Conservation (phyloP, 768 basidiomycete genomes). For the Boletellus ananas region DNA sequence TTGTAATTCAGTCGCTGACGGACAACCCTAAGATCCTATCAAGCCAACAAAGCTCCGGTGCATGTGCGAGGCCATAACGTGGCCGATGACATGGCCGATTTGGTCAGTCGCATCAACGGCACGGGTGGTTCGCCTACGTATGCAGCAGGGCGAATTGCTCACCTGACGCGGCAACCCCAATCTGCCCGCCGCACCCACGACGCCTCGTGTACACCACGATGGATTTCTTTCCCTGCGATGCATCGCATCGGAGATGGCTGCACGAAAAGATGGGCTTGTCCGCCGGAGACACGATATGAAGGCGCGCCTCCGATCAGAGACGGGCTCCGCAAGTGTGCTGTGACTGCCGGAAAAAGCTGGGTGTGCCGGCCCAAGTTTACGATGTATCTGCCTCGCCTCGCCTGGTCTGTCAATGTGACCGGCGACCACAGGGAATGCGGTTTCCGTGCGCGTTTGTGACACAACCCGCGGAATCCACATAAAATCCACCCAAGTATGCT, state of each 20-base stretch:
- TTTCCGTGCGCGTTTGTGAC: conserved; percentile 37
- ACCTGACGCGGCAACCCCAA: conserved; percentile 8
- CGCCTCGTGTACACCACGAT: conserved; percentile 34
- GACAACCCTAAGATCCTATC: conserved; percentile 15
- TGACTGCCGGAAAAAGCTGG: conserved; percentile 11
- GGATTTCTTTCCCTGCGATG: conserved; percentile 22
- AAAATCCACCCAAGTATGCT: conserved; percentile 20
- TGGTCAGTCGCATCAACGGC: conserved; percentile 7
- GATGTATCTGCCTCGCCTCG: conserved; percentile 35
- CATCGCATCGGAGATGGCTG: conserved; percentile 29
- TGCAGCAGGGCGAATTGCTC: conserved; percentile 9
- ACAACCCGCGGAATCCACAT: conserved; percentile 28
- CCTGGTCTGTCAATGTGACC: conserved; percentile 31
- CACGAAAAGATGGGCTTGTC: conserved; percentile 15
- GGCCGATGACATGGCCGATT: not conserved
- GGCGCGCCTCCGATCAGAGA: conserved; percentile 1
- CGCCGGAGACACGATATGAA: conserved; percentile 11
- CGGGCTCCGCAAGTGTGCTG: conserved; percentile 11
- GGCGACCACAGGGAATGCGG: conserved; percentile 35
- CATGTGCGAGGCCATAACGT: not conserved
- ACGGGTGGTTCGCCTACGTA: not conserved
- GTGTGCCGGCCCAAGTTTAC: conserved; percentile 16
- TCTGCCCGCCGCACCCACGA: conserved; percentile 13
- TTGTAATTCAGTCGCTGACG: conserved; percentile 10
- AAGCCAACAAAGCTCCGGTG: conserved; percentile 5